Conservation (phyloP, 2,329 filamentous ascomycete species). For the Didymella exigua region DNA sequence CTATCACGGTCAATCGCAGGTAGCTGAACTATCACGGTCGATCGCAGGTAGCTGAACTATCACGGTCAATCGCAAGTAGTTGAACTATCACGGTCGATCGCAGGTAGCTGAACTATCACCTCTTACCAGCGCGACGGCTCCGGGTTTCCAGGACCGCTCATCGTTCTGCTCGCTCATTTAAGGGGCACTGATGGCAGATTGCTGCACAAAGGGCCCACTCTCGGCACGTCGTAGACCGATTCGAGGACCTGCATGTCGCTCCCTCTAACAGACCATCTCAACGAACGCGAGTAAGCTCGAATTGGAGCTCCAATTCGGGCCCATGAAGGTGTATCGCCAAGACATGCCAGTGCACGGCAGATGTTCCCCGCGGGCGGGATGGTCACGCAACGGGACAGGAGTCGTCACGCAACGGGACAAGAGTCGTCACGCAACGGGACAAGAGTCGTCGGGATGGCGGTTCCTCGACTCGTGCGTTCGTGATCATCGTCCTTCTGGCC, state of each 20-base stretch:
- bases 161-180: constrained; percentile 12
- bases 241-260: constrained; percentile 3
- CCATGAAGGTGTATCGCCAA: constrained; percentile 6
- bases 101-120: background rate
- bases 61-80: no score
- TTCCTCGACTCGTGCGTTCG: constrained; percentile 6
- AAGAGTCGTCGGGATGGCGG: background rate
- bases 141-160: constrained; percentile 2
- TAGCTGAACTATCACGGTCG: no score
- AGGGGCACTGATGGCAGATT: constrained; percentile 14
- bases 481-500: constrained; percentile 3
- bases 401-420: constrained; percentile 5
- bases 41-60: no score
- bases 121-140: constrained; percentile 8
- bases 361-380: constrained; percentile 11
- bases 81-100: no score
- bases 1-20: no score
- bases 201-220: constrained; percentile 8
- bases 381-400: constrained; percentile 6
- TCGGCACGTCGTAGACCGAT: constrained; percentile 3
- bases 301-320: constrained; percentile 6
- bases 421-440: constrained; percentile 5
- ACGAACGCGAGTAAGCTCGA: constrained; percentile 6
- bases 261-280: constrained; percentile 5
- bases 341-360: constrained; percentile 8